phyloP scores from a whole-genome alignment of 306 rosid species.

The Vigna angularis region DNA sequence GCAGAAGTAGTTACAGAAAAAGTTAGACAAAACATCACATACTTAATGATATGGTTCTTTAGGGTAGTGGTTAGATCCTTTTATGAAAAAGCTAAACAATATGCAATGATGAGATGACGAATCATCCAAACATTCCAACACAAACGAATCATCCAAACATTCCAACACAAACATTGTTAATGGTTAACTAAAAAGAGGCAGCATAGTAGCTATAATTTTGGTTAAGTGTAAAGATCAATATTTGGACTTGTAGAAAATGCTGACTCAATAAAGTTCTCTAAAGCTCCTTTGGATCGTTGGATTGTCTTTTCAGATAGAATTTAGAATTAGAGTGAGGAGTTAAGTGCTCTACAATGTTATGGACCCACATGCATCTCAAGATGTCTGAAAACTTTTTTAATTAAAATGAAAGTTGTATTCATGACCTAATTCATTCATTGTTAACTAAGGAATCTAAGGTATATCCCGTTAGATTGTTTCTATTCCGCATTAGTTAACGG shows the following conservation, averaged over 20 bases:
- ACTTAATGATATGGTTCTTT: background rate
- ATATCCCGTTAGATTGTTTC: constrained; percentile 7
- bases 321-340: too few relatives aligned
- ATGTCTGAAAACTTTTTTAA: constrained; percentile 9
- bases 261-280: constrained; percentile 29
- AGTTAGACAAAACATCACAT: constrained; percentile 15
- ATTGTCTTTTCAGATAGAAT: constrained; percentile 31
- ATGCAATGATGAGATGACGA: constrained; percentile 36
- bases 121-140: constrained; percentile 29
- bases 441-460: background rate
- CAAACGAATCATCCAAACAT: constrained; percentile 32
- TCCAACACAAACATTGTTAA: constrained; percentile 14
- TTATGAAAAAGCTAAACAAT: background rate
- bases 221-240: background rate
- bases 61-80: background rate
- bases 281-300: constrained; percentile 46
- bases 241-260: constrained; percentile 21
- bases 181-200: constrained; percentile 16
- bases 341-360: constrained; percentile 45
- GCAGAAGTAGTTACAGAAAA: background rate
- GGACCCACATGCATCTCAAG: constrained; percentile 20
- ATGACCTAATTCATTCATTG: constrained; percentile 32
- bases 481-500: background rate
- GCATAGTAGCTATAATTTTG: constrained; percentile 9
- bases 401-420: constrained; percentile 33